phyloP scores from a whole-genome alignment of 257 asterid species.

The Henckelia pumila region DNA sequence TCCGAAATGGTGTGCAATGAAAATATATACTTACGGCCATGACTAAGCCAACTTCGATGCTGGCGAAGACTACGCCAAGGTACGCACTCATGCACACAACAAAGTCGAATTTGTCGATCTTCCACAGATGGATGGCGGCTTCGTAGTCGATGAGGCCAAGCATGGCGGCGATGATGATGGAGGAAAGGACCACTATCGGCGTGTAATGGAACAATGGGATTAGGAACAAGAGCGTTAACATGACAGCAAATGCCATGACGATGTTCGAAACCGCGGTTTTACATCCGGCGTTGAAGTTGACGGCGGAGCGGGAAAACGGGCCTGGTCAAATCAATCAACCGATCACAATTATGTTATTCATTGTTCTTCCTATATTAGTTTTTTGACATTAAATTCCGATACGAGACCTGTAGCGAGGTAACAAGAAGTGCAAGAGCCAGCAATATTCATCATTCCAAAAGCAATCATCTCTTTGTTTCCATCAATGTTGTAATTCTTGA shows the following conservation, averaged over 20 bases:
- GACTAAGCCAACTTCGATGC: constrained; percentile 71
- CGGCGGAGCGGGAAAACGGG: constrained; percentile 75
- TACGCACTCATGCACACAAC: constrained; percentile 79
- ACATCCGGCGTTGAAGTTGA: constrained; percentile 76
- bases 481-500: constrained; percentile 84
- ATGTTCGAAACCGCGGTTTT: constrained; percentile 65
- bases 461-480: constrained; percentile 99
- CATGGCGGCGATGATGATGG: constrained; percentile 91
- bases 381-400: no score
- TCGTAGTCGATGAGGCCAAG: constrained; percentile 90
- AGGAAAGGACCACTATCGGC: constrained; percentile 77
- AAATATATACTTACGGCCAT: constrained; percentile 51
- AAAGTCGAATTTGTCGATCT: constrained; percentile 84
- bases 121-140: constrained; percentile 87
- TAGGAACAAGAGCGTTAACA: constrained; percentile 65
- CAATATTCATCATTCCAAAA: constrained; percentile 85
- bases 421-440: constrained; percentile 87
- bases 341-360: background rate
- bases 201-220: constrained; percentile 90
- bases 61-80: constrained; percentile 76
- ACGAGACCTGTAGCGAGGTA: constrained; percentile 78
- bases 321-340: constrained; percentile 38
- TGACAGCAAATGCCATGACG: constrained; percentile 88
- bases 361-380: background rate
- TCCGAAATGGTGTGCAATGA: background rate